Percentiles rank a stretch among this genome's conserved stretches.
Conservation (phyloP, 768 basidiomycete genomes). For the Lactarius sp. region DNA sequence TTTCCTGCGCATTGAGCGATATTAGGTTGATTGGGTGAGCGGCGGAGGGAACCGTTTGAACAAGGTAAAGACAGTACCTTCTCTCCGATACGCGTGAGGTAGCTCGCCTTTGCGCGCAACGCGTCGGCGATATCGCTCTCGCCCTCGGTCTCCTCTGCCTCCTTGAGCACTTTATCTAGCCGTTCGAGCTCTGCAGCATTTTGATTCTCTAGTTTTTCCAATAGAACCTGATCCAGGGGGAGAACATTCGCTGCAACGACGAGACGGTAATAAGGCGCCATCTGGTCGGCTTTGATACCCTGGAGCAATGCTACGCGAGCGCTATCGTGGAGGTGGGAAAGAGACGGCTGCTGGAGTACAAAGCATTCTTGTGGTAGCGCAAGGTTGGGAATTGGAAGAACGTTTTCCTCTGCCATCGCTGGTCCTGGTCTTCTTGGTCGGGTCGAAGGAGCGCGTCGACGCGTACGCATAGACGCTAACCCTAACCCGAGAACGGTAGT, state of each 20-base stretch:
- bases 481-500: slow-evolving; percentile 3
- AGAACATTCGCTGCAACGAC: slow-evolving; percentile 50
- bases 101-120: slow-evolving; percentile 76
- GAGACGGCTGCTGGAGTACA: slow-evolving; percentile 55
- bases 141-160: slow-evolving; percentile 87
- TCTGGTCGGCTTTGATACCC: slow-evolving; percentile 79
- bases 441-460: slow-evolving; percentile 12
- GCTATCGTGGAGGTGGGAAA: slow-evolving; percentile 59
- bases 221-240: slow-evolving; percentile 46
- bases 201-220: slow-evolving; percentile 56
- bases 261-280: slow-evolving; percentile 76
- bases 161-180: slow-evolving; percentile 72
- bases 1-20: slow-evolving; percentile 46
- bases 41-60: neutral
- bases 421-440: neutral
- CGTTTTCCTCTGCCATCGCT: slow-evolving; percentile 78
- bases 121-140: slow-evolving; percentile 92
- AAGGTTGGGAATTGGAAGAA: slow-evolving; percentile 85
- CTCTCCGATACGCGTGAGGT: slow-evolving; percentile 86
- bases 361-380: slow-evolving; percentile 76
- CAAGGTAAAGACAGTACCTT: slow-evolving; percentile 38
- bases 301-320: slow-evolving; percentile 62
- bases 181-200: slow-evolving; percentile 70
- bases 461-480: slow-evolving; percentile 24
- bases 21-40: neutral